Evolutionary conservation across 2,329 filamentous ascomycete species (phyloP), one percentile per base, ranked within the genome.

Genomic region (Pseudogymnoascus sp.): DNA sequence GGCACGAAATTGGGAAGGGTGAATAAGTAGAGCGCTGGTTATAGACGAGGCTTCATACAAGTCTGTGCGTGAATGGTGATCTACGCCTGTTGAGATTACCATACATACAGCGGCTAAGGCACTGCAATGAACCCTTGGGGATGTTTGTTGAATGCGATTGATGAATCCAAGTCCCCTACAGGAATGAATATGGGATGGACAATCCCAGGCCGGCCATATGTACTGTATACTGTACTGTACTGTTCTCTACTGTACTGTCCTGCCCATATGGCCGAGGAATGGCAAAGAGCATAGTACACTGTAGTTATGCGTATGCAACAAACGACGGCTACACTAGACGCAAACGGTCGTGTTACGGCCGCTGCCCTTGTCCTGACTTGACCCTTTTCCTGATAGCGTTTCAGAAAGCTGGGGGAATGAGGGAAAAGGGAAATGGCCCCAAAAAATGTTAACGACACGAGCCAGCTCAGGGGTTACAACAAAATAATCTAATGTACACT

Each of bases 301-400:
- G n/a, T n/a, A n/a, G n/a, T 30, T 30, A 32, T 32, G 30, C 30
- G 3, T 6, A 37, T 14, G 12, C 22, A 25, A 25, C 22, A 25
- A 25, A 50, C 43, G 43, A 30, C 30, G 43, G 43, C 25, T 54
- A 54, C 43, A 54, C 43, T 54, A 54, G 43, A 54, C 43, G 43
- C 43, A 54, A 54, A 54, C 43, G 43, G 43, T 54, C 28, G 43
- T 54, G 43, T 54, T 54, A 54, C 43, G 43, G 43, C 25, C 43
- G 43, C 25, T 20, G 25, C 43, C 43, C 43, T 54, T 32, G 43
- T 30, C 43, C 11, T 47, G 25, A 50, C 43, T 50, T 50, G 43
- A 50, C 43, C 43, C 43, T 32, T 50, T 16, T 16, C 8, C 7
- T 30, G 25, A 32, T 50, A 32, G 30, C 43, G 25, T 54, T 54